A percentile compares a stretch with the other conserved stretches of the same genome.
Conservation (phyloP, 2,329 filamentous ascomycete genomes). For the Claviceps monticola region DNA sequence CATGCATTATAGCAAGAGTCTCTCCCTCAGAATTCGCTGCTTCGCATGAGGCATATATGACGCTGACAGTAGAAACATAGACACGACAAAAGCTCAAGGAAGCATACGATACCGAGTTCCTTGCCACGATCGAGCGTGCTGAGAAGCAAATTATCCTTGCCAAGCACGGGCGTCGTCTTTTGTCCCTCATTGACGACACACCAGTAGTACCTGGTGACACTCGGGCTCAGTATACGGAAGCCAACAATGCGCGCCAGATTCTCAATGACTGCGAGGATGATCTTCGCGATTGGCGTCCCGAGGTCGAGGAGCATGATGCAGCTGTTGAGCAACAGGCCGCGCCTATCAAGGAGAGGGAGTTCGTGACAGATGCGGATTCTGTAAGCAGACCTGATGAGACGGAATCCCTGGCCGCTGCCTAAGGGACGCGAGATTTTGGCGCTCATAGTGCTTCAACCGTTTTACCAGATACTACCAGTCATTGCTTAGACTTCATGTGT, state of each 20-base stretch:
- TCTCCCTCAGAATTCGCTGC: background rate
- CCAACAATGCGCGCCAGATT: constrained; percentile 61
- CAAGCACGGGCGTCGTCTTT: constrained; percentile 71
- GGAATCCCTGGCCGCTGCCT: background rate
- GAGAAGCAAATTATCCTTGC: constrained; percentile 96
- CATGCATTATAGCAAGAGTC: background rate
- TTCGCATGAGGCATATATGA: background rate
- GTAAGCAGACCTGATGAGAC: background rate
- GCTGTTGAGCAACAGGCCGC: constrained; percentile 12
- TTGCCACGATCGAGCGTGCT: constrained; percentile 83
- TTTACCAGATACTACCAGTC: too few species aligned
- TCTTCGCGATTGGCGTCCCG: constrained; percentile 57
- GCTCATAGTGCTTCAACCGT: too few species aligned
- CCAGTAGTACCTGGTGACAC: constrained; percentile 78
- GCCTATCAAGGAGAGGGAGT: constrained; percentile 13
- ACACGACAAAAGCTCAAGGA: constrained; percentile 95
- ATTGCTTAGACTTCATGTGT: background rate
- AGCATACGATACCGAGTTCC: constrained; percentile 77
- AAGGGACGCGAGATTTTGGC: background rate
- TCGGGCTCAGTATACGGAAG: constrained; percentile 52
- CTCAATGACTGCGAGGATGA: constrained; percentile 89
- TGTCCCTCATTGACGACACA: constrained; percentile 78
- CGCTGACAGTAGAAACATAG: constrained; percentile 56
- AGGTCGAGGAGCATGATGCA: constrained; percentile 21
- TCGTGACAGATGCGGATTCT: constrained; percentile 4